Base-by-base conservation (phyloP, 495 filamentous ascomycete species). In the Parachaetomium inaequale region DNA sequence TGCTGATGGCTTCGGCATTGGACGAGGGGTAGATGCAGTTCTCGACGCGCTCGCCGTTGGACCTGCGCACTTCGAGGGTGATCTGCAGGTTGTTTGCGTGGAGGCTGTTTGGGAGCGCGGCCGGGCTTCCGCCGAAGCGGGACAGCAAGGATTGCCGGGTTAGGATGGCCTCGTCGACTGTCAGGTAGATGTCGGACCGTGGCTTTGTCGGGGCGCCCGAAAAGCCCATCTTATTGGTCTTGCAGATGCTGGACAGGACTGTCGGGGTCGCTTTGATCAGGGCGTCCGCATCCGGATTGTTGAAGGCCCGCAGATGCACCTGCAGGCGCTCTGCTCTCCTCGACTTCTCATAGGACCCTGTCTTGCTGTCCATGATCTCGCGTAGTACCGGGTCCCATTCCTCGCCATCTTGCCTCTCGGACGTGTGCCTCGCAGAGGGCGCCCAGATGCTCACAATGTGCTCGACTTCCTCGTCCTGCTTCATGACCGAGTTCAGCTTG, bases 131-230 rank as follows among this genome's bases (percentile, higher is more conserved):
- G 63, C 89, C 84, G 21, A 89, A 90, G 65, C 96, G 85, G 34
- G 90, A 88, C 4, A 99, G 78, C 12, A 93, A 75, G 3, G 90
- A 90, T 61, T 93, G 89, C 38, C 85, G 80, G 36, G 89, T 86
- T 3, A 99, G 74, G 15, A 83, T 79, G 0, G 91, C 87, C 65
- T 91, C 86, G 40, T 84, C 83, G 54, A 99, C 72, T 0, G 91
- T 96, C 25, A 99, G 71, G 70, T 98, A 99, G 51, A 99, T 97
- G 70, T 99, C 94, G 14, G 90, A 96, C 63, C 94, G 78, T 10
- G 91, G 82, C 67, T 89, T 90, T 0, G 88, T 90, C 1, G 94
- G 94, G 8, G 92, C 93, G 21, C 92, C 92, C 3, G 94, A 88
- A 74, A 99, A 99, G n/a, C 92, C 93, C 67, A 96, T 92, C 72